Evolutionary conservation across 495 filamentous ascomycete species (phyloP).

Genomic region (Neurospora hispaniola): DNA sequence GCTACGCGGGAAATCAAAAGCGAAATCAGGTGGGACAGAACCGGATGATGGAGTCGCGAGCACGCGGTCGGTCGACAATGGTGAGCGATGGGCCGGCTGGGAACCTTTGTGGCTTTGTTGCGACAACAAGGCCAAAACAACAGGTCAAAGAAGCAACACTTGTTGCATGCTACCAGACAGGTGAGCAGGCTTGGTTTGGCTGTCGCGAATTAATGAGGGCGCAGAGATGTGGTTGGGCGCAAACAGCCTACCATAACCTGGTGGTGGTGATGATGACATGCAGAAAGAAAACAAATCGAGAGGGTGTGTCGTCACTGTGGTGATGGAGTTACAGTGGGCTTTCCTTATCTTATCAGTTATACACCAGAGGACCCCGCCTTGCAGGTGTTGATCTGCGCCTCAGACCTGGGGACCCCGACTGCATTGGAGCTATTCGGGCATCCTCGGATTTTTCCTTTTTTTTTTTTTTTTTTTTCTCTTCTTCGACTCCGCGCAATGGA

Average conservation of each 20-base stretch:
- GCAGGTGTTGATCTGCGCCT: too few species aligned
- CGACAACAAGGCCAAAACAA: neutral
- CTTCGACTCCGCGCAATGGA: neutral
- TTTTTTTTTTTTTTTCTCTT: neutral
- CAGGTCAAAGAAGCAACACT: neutral
- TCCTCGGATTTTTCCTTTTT: neutral
- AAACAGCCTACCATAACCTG: neutral
- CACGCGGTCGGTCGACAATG: neutral
- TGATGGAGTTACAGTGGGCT: neutral
- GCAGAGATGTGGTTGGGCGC: neutral
- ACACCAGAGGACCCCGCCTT: neutral
- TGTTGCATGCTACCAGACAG: neutral
- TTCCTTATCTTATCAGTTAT: neutral
- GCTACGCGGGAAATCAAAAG: neutral
- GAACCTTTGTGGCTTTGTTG: neutral
- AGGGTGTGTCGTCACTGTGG: neutral
- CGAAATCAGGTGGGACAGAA: neutral
- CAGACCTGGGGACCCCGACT: too few species aligned
- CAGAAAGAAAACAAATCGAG: neutral
- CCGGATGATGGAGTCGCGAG: neutral
- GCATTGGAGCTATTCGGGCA: neutral
- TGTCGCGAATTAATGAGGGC: accelerated
- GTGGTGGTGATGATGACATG: neutral
- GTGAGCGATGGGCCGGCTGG: neutral
- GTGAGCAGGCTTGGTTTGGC: neutral